phyloP scores from a whole-genome alignment of 495 filamentous ascomycete genomes.

The Daldinia childiae region DNA sequence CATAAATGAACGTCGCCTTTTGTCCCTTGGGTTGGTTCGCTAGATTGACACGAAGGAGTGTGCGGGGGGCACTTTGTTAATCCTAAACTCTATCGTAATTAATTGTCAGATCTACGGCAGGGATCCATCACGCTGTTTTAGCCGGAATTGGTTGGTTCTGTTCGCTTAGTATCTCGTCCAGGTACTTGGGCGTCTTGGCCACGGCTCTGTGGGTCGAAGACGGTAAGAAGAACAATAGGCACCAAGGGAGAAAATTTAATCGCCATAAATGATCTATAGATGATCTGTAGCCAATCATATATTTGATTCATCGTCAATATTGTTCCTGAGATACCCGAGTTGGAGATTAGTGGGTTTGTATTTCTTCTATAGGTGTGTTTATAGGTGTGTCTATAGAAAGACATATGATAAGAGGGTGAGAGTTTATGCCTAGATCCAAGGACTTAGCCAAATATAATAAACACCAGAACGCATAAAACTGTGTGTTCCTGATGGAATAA shows the following conservation, averaged over 20 bases:
- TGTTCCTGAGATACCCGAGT: not conserved
- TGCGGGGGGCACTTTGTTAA: constrained; percentile 41
- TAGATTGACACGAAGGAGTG: constrained; percentile 24
- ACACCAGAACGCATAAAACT: not conserved
- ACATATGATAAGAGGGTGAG: not conserved
- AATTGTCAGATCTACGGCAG: constrained; percentile 43
- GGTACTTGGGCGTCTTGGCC: constrained; percentile 44
- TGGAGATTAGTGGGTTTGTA: not conserved
- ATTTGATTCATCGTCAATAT: constrained; percentile 16
- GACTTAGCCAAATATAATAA: not conserved
- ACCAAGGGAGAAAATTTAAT: constrained; percentile 10
- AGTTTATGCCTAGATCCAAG: not conserved
- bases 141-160: constrained; percentile 38
- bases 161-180: constrained; percentile 42
- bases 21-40: constrained; percentile 15
- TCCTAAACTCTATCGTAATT: constrained; percentile 43
- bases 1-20: constrained; percentile 1
- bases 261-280: constrained; percentile 12
- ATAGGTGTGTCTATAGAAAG: constrained; percentile 1
- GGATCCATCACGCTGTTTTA: constrained; percentile 38
- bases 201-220: constrained; percentile 31
- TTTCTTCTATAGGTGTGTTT: not conserved
- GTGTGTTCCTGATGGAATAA: constrained; percentile 3
- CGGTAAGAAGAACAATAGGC: constrained; percentile 10
- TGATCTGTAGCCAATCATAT: constrained; percentile 21